These are phyloP conservation scores for Sugiyamaella mastotermitis DNA, from an alignment of 805 yeast species.

Conservation along the genomic window DNA sequence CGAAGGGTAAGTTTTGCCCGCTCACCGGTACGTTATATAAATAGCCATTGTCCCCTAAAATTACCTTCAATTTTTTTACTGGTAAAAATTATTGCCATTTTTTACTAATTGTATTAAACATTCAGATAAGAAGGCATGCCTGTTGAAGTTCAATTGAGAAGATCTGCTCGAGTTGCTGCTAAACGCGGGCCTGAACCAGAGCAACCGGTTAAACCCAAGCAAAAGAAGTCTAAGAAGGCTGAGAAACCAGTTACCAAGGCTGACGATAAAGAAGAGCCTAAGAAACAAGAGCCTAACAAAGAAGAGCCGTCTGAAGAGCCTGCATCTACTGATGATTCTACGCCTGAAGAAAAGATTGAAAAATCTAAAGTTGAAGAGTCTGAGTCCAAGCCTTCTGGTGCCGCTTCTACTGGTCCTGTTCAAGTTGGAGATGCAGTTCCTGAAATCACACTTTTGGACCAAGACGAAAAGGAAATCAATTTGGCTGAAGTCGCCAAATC, in stretches of 20 bases:
- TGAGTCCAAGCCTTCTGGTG: conserved; percentile 21
- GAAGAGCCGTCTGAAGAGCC: conserved; percentile 17
- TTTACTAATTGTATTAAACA: neutral
- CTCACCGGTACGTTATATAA: too few species aligned
- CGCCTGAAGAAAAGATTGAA: conserved; percentile 5
- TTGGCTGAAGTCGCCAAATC: conserved; percentile 36
- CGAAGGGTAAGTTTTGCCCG: too few species aligned
- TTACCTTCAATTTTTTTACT: too few species aligned
- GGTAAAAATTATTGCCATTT: too few species aligned
- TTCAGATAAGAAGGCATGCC: conserved; percentile 13
- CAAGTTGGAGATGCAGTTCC: conserved; percentile 64
- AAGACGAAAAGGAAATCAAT: conserved; percentile 59
- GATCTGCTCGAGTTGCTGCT: conserved; percentile 15
- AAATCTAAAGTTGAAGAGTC: conserved; percentile 12
- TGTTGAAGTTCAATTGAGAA: conserved; percentile 11
- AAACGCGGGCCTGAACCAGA: conserved; percentile 1
- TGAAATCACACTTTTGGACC: conserved; percentile 54
- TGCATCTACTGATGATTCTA: neutral
- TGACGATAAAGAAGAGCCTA: conserved; percentile 10
- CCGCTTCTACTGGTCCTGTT: conserved; percentile 6
- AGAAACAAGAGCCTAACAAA: conserved; percentile 11
- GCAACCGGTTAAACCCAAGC: conserved; percentile 5
- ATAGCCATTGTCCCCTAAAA: too few species aligned
- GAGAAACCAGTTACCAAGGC: conserved; percentile 9
- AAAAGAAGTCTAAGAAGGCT: conserved; percentile 2